Base-by-base conservation (phyloP, 768 basidiomycete genomes). In the Tulasnella sp. region DNA sequence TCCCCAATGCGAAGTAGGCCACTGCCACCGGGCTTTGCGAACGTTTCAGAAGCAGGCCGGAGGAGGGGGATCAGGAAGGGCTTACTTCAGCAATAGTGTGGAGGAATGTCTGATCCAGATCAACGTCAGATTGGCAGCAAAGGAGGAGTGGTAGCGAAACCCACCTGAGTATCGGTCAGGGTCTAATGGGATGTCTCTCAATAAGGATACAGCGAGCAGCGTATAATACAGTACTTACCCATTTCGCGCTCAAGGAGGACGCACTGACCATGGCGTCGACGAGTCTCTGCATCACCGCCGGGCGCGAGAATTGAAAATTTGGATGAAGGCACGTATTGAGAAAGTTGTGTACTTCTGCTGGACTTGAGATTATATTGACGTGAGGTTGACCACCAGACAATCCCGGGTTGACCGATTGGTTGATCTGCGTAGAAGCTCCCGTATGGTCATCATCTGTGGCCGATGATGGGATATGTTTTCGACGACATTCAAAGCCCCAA, bases 401-500 rank as follows among this genome's bases (percentile, higher is more conserved):
- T 8, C 26, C 26, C 26, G 47, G 63, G n/a, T 19, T 7, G 7
- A 19, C 22, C 16, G 14, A 26, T 1, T n/a, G n/a, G 22, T 26
- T 52, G 47, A 26, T n/a, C 47, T 26, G 47, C n/a, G 9, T 22
- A 5, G 47, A 7, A n/a, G 7, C 47, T n/a, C n/a, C 26, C n/a
- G n/a, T n/a, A n/a, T n/a, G n/a, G n/a, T n/a, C n/a, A n/a, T n/a
- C n/a, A n/a, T n/a, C n/a, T n/a, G n/a, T n/a, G n/a, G 47, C 26
- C 26, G 47, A 52, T 9, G 47, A 52, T 62, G 63, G 75, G 7
- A 74, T 76, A 73, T 88, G 87, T 29, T 65, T 72, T 75, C 77
- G 86, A 40, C 75, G 79, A 77, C 87, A 88, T 1, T 76, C 75
- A 68, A 84, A 86, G 62, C 83, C 84, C 16, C 77, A 77, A n/a